phyloP scores from a whole-genome alignment of 2,329 filamentous ascomycete genomes.

The Ophiostoma triangulosporum region DNA sequence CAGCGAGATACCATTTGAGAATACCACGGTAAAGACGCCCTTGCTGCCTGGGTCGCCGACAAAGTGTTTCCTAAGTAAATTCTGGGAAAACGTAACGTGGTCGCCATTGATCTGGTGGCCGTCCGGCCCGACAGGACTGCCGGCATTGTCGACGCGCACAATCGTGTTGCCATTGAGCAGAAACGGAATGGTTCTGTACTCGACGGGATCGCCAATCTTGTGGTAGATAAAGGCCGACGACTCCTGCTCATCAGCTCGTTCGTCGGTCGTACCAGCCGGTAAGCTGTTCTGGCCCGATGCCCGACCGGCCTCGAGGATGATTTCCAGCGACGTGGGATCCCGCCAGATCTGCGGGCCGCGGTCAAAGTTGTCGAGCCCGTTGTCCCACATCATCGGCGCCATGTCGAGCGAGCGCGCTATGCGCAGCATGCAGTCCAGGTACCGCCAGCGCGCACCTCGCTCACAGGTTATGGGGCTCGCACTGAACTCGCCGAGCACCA shows the following conservation, averaged over 20 bases:
- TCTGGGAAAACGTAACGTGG: constrained; percentile 31
- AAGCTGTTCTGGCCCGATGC: constrained; percentile 26
- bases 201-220: constrained; percentile 29
- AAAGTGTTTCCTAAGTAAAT: constrained; percentile 33
- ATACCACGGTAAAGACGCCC: constrained; percentile 36
- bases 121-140: not conserved
- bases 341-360: constrained; percentile 34
- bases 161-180: constrained; percentile 41
- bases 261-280: constrained; percentile 37
- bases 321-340: constrained; percentile 33
- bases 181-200: constrained; percentile 32
- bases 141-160: constrained; percentile 21
- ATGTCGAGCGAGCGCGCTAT: constrained; percentile 36
- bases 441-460: constrained; percentile 42
- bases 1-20: constrained; percentile 35
- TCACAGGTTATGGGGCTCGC: constrained; percentile 36
- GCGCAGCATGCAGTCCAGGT: constrained; percentile 39
- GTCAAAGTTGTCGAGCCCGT: constrained; percentile 41
- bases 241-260: constrained; percentile 28
- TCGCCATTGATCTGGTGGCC: constrained; percentile 35
- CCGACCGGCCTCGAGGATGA: constrained; percentile 30
- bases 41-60: constrained; percentile 31
- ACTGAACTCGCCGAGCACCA: constrained; percentile 45
- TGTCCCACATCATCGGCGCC: constrained; percentile 44
- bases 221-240: constrained; percentile 44